phyloP scores from a whole-genome alignment of 306 rosid species.

The Quercus mongolica region DNA sequence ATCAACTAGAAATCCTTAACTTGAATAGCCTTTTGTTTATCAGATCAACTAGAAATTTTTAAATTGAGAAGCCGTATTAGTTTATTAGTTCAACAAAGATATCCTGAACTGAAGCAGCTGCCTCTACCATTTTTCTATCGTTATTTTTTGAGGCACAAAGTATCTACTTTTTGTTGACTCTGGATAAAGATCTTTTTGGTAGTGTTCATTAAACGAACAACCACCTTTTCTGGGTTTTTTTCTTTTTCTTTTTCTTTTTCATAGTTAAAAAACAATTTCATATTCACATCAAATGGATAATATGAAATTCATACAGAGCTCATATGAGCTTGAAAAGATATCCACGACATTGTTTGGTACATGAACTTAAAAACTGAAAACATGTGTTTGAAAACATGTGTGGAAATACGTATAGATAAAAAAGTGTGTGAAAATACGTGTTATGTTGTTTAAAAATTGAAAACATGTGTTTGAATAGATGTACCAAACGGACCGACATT shows the following conservation, averaged over 20 bases:
- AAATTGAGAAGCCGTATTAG: not conserved
- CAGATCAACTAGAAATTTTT: constrained; percentile 8
- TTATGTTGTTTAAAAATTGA: too few species aligned
- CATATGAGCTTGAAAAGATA: not conserved
- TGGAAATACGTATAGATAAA: too few species aligned
- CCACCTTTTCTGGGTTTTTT: not conserved
- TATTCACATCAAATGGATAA: not conserved
- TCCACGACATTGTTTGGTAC: too few species aligned
- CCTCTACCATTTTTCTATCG: not conserved
- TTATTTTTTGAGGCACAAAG: not conserved
- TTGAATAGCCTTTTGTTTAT: not conserved
- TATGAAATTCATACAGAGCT: not conserved
- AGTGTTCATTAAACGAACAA: not conserved
- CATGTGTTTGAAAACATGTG: too few species aligned
- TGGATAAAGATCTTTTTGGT: not conserved
- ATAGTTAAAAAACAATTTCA: not conserved
- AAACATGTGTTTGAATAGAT: too few species aligned
- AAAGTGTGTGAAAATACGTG: too few species aligned
- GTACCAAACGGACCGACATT: too few species aligned
- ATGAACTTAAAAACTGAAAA: too few species aligned
- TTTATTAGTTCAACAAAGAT: not conserved
- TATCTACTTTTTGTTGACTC: not conserved
- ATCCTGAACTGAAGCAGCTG: not conserved
- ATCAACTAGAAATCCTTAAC: constrained; percentile 6
- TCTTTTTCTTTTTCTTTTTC: not conserved